Percentiles rank a stretch among this genome's conserved stretches.
Conservation (phyloP, 495 filamentous ascomycete species). For the Collariella sp. region DNA sequence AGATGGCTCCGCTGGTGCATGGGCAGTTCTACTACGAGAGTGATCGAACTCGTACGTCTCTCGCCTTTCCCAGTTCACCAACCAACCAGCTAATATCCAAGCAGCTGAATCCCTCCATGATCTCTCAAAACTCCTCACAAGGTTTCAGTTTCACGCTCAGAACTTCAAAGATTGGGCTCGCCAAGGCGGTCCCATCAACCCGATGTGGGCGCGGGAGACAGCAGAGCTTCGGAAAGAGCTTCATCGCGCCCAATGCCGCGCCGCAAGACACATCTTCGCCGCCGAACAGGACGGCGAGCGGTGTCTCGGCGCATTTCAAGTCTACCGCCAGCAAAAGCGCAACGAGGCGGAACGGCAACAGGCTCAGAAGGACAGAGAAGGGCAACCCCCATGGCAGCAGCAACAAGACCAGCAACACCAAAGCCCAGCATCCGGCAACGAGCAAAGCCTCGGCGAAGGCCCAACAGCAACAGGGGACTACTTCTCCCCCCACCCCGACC, state of each 20-base stretch:
- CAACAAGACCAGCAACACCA: conserved; percentile 16
- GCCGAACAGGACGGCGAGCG: conserved; percentile 27
- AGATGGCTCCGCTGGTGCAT: conserved; percentile 37
- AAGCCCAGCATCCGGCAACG: conserved; percentile 1
- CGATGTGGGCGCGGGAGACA: conserved; percentile 38
- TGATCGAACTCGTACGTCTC: conserved; percentile 36
- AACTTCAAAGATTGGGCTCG: conserved; percentile 39
- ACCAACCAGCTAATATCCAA: background rate
- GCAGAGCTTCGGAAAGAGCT: conserved; percentile 30
- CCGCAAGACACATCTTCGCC: conserved; percentile 37
- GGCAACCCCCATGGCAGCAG: conserved; percentile 13
- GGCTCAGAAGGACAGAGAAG: conserved; percentile 4
- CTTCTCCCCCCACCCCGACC: background rate
- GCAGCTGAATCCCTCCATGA: conserved; percentile 37
- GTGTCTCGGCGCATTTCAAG: conserved; percentile 40
- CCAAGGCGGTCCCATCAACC: conserved; percentile 38
- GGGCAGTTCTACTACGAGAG: conserved; percentile 42
- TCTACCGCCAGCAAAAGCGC: conserved; percentile 32
- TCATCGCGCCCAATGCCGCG: conserved; percentile 41
- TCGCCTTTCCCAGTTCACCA: background rate
- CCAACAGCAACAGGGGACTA: background rate
- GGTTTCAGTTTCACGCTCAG: conserved; percentile 33
- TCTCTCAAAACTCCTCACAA: conserved; percentile 30
- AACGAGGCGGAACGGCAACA: conserved; percentile 14
- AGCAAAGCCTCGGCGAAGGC: conserved; percentile 1